A percentile compares a stretch with the other conserved stretches of the same genome.
phyloP scores from a whole-genome alignment of 768 basidiomycete genomes.

The Sporobolomyces phaffii region DNA sequence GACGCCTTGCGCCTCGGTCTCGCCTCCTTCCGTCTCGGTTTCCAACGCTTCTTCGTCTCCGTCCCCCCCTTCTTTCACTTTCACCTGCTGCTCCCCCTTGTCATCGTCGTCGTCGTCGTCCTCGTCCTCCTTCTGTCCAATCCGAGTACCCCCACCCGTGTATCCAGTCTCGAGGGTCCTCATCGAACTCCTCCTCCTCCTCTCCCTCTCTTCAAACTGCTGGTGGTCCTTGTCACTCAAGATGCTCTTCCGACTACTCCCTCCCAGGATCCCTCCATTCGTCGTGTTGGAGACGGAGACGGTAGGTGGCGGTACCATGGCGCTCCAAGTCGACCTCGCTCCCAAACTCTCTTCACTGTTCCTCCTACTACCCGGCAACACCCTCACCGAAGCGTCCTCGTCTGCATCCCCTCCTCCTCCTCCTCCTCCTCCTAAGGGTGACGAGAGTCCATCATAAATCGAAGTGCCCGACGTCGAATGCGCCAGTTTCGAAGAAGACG shows the following conservation, averaged over 20 bases:
- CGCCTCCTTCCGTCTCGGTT: conserved; percentile 1
- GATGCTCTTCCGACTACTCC: conserved; percentile 1
- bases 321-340: conserved; percentile 81
- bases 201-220: not conserved
- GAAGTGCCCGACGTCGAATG: not conserved
- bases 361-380: conserved; percentile 74
- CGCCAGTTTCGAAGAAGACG: too few relatives aligned
- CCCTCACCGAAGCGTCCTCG: conserved; percentile 78
- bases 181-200: not conserved
- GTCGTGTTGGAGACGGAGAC: too few relatives aligned
- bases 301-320: conserved; percentile 42
- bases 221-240: not conserved
- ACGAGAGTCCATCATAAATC: too few relatives aligned
- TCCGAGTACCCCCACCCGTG: too few relatives aligned
- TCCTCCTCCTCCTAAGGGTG: not conserved
- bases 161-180: conserved; percentile 6
- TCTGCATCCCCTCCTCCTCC: conserved; percentile 52
- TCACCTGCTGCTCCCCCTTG: not conserved
- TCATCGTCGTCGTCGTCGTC: not conserved
- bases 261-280: conserved; percentile 1
- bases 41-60: not conserved
- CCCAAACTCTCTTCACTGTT: conserved; percentile 76
- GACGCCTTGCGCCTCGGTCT: conserved; percentile 19
- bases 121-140: conserved; percentile 1
- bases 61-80: not conserved